Evolutionary conservation across 345 rosid species (phyloP), one percentile per base, ranked within the genome.

Genomic region (Eucalyptus cloeziana): DNA sequence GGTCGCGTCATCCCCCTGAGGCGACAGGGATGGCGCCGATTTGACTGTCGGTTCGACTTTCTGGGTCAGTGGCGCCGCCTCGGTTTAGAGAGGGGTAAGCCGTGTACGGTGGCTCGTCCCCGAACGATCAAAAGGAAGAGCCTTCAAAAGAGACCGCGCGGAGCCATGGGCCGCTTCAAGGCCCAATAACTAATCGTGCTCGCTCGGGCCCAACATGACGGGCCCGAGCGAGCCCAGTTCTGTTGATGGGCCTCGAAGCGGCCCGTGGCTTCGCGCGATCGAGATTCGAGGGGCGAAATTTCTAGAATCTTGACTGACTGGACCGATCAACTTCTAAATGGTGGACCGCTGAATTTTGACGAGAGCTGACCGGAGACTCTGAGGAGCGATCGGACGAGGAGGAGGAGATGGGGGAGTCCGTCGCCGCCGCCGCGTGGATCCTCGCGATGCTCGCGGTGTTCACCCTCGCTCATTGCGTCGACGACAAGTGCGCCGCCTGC

Each of bases 401-500:
- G 85, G 43, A 37, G 44, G n/a, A 14, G 51, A 92, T 90, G 94
- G 93, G 90, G 50, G 87, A 87, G 91, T 43, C 85, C 83, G 9
- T n/a, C 85, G 76, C 86, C 37, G 49, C 76, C 90, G 91, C 49
- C 89, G 86, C 86, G 89, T 89, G 93, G 50, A 8, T 92, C 27
- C 16, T 93, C 47, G 67, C 90, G 86, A 87, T 90, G 5, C 87
- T 94, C 80, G 87, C 95, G 40, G 56, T 92, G 51, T 87, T 92
- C 88, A 86, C 91, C 43, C 83, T 45, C 50, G 94, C 90, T 19
- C 86, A 56, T 88, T 89, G 93, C 89, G 89, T 96, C 67, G 98
- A 97, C 24, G 95, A 97, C 89, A 96, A 95, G 86, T 96, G 99
- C 80, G 94, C 95, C 44, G 99, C 99, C 81, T 96, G 99, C 92